phyloP scores from a whole-genome alignment of 2,329 filamentous ascomycete genomes.

The Mariannaea elegans region DNA sequence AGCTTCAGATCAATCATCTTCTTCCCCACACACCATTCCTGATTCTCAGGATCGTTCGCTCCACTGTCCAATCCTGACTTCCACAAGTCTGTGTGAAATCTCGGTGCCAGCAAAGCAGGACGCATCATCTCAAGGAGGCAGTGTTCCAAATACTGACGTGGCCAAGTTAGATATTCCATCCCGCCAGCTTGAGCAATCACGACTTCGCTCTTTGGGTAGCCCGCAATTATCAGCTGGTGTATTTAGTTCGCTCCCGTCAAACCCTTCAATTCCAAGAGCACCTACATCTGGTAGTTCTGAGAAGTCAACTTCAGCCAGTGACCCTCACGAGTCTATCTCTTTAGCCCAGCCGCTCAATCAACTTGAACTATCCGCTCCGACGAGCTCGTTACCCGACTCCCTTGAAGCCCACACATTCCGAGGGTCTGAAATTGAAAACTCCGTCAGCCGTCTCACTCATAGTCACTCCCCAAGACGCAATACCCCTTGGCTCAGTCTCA shows the following conservation, averaged over 20 bases:
- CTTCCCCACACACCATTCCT: conserved; percentile 24
- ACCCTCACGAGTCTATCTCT: conserved; percentile 17
- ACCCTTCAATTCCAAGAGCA: neutral
- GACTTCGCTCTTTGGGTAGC: neutral
- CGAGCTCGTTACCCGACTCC: conserved; percentile 6
- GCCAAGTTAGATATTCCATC: conserved; percentile 38
- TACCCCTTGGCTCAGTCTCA: neutral
- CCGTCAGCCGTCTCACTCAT: neutral
- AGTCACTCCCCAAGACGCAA: neutral
- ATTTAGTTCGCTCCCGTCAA: conserved; percentile 1
- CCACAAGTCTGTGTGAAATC: neutral
- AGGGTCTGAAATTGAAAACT: neutral
- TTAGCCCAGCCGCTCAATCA: conserved; percentile 32
- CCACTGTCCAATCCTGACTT: conserved; percentile 13
- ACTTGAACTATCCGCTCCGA: conserved; percentile 4
- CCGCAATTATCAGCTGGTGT: conserved; percentile 5
- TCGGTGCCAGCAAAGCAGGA: conserved; percentile 2
- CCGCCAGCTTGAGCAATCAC: conserved; percentile 36
- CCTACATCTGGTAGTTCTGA: neutral
- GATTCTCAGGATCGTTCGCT: conserved; percentile 34
- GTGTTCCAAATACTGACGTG: conserved; percentile 24
- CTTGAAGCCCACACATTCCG: neutral
- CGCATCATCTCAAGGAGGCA: conserved; percentile 19
- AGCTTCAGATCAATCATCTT: conserved; percentile 11
- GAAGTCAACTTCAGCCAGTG: neutral